Evolutionary conservation across 495 filamentous ascomycete genomes (phyloP).

Genomic region (Letharia lupina): DNA sequence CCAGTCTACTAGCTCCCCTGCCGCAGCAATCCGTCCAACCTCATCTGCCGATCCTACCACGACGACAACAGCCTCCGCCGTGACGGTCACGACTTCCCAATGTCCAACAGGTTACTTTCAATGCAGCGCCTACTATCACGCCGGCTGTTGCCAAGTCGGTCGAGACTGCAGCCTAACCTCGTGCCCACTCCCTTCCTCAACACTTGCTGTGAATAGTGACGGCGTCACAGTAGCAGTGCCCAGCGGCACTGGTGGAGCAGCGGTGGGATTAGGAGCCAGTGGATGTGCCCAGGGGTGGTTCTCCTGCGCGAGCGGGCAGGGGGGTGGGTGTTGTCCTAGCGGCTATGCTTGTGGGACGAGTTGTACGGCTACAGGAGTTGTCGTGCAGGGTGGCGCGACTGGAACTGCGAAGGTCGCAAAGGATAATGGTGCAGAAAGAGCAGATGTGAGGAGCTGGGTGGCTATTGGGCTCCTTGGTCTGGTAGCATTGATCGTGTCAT

Average conservation of each 20-base stretch:
- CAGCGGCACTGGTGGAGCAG: constrained; percentile 26
- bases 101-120: constrained; percentile 73
- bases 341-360: constrained; percentile 67
- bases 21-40: constrained; percentile 46
- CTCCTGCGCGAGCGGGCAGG: constrained; percentile 53
- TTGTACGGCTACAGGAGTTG: constrained; percentile 49
- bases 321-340: constrained; percentile 71
- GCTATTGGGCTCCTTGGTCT: constrained; percentile 4
- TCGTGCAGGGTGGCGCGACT: constrained; percentile 32
- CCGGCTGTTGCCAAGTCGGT: constrained; percentile 75
- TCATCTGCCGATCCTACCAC: constrained; percentile 31
- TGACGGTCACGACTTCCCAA: constrained; percentile 33
- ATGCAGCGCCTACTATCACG: constrained; percentile 55
- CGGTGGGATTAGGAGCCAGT: constrained; percentile 17
- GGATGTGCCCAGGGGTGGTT: constrained; percentile 73
- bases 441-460: not conserved
- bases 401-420: constrained; percentile 52
- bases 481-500: not conserved
- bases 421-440: constrained; percentile 25
- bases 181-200: constrained; percentile 51
- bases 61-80: constrained; percentile 32
- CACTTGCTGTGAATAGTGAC: constrained; percentile 52
- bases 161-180: constrained; percentile 68
- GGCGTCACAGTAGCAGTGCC: constrained; percentile 49
- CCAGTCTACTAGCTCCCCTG: constrained; percentile 29